Evolutionary conservation across 352 stramenopile genomes (phyloP).

Genomic region (Albugo laibachii): DNA sequence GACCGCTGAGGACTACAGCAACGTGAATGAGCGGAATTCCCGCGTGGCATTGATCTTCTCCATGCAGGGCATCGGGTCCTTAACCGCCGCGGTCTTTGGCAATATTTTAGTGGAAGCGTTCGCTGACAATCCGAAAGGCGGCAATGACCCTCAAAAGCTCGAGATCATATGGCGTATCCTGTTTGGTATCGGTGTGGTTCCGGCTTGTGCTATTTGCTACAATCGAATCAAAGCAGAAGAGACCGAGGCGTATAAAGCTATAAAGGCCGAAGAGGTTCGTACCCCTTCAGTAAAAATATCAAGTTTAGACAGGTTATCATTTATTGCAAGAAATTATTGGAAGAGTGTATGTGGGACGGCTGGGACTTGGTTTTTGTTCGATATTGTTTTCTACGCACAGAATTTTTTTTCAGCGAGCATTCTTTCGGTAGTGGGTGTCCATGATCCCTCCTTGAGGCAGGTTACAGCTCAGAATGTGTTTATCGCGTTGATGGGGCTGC

Average conservation of each 20-base stretch:
- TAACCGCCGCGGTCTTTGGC: conserved; percentile 3
- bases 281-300: background rate
- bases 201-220: conserved; percentile 7
- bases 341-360: conserved; percentile 35
- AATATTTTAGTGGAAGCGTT: conserved; percentile 6
- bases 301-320: conserved; percentile 4
- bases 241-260: conserved; percentile 5
- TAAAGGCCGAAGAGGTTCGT: background rate
- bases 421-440: conserved; percentile 29
- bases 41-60: conserved; percentile 10
- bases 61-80: conserved; percentile 7
- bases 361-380: conserved; percentile 71
- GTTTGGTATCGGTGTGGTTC: conserved; percentile 10
- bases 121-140: background rate
- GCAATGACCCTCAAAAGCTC: background rate
- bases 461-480: conserved; percentile 38
- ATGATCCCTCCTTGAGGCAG: conserved; percentile 21
- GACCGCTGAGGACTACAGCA: conserved; percentile 7
- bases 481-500: conserved; percentile 45
- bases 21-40: conserved; percentile 3
- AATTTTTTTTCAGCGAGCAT: conserved; percentile 64
- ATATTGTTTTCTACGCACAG: conserved; percentile 67
- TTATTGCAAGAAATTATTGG: conserved; percentile 32
- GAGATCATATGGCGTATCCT: conserved; percentile 10
- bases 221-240: conserved; percentile 11